Percentiles rank a stretch among this genome's conserved stretches.
Conservation (phyloP, 345 rosid genomes). For the Melaleuca quinquenervia region DNA sequence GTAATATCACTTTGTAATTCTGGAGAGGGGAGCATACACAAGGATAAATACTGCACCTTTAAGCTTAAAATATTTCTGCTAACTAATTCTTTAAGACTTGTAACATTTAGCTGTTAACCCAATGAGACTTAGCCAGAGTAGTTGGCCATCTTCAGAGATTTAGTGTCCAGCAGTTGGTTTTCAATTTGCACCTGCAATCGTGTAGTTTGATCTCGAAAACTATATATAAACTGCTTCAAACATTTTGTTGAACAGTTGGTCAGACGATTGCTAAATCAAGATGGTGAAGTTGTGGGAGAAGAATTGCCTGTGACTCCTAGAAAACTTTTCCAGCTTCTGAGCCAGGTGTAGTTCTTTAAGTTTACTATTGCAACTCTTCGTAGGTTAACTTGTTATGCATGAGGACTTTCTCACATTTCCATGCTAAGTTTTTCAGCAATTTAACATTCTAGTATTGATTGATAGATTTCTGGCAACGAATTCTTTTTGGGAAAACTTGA, state of each 20-base stretch:
- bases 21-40: background rate
- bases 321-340: slow-evolving; percentile 65
- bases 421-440: background rate
- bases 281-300: slow-evolving; percentile 56
- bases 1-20: background rate
- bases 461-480: background rate
- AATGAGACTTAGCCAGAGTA: background rate
- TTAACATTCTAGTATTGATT: background rate
- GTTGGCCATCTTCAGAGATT: background rate
- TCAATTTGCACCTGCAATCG: background rate
- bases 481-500: background rate
- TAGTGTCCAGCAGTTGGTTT: background rate
- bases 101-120: background rate
- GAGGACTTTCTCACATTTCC: background rate
- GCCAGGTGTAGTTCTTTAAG: slow-evolving; percentile 34
- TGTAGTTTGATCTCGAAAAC: background rate
- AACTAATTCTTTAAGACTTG: background rate
- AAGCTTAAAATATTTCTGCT: background rate
- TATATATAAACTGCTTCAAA: background rate
- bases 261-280: slow-evolving; percentile 55
- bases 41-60: background rate
- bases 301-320: slow-evolving; percentile 53
- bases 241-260: slow-evolving; percentile 42
- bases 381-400: background rate
- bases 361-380: background rate